These are phyloP conservation scores for Pichia sp. DNA, from an alignment of 1,139 yeast genomes.

Conservation along the genomic window DNA sequence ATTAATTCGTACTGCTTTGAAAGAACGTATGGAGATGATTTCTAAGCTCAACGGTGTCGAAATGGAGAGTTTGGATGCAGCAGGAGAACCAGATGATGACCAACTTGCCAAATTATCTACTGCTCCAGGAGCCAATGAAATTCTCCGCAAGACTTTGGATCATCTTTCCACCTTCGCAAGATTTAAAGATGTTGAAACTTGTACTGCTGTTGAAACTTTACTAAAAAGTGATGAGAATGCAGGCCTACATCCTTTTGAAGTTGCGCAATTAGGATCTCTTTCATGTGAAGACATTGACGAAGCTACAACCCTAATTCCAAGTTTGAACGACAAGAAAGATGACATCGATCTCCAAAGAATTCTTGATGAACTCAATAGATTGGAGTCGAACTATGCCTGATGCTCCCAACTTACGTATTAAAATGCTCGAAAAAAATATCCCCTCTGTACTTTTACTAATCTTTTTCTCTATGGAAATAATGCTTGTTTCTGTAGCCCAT, in stretches of 20 bases:
- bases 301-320: conserved; percentile 90
- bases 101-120: conserved; percentile 63
- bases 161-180: conserved; percentile 81
- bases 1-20: conserved; percentile 82
- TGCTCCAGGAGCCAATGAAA: conserved; percentile 54
- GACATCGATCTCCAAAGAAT: conserved; percentile 85
- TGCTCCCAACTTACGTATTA: too few species aligned
- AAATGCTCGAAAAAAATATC: not conserved
- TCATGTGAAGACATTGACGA: conserved; percentile 98
- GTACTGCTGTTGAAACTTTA: conserved; percentile 86
- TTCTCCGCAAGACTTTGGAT: conserved; percentile 86
- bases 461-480: not conserved
- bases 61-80: conserved; percentile 28
- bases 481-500: too few species aligned
- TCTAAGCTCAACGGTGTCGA: conserved; percentile 32
- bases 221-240: conserved; percentile 58
- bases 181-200: conserved; percentile 86
- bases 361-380: conserved; percentile 75
- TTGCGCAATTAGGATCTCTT: conserved; percentile 89
- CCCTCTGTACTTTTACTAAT: not conserved
- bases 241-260: conserved; percentile 88
- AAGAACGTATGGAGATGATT: conserved; percentile 52
- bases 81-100: conserved; percentile 58
- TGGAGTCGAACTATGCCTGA: conserved; percentile 32
- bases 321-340: conserved; percentile 66